Evolutionary conservation across 2,329 filamentous ascomycete species (phyloP).

Genomic region (Penicillium sp.): DNA sequence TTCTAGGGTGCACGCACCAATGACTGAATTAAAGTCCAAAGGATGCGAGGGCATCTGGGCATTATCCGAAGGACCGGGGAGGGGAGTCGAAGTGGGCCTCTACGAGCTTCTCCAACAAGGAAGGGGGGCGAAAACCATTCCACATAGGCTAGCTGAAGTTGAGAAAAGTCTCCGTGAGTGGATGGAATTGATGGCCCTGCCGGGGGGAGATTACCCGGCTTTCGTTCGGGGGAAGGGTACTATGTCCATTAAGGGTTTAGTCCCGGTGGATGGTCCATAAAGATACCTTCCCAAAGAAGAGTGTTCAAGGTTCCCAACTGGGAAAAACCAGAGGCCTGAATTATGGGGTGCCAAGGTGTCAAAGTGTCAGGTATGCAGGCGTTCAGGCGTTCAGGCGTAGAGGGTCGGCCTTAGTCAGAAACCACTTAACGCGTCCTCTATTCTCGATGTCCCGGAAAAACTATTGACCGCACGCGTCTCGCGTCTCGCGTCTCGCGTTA

Average conservation of each 20-base stretch:
- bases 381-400: too few species aligned
- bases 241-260: not conserved
- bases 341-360: not conserved
- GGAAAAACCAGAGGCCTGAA: not conserved
- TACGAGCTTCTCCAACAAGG: slow-evolving; percentile 1
- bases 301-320: not conserved
- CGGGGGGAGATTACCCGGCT: not conserved
- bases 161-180: not conserved
- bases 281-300: not conserved
- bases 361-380: not conserved
- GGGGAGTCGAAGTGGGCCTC: slow-evolving; percentile 2
- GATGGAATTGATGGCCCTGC: not conserved
- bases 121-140: not conserved
- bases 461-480: slow-evolving; percentile 13
- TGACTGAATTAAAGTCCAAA: not conserved
- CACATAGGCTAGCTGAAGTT: not conserved
- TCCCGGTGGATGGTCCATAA: not conserved
- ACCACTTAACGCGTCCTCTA: slow-evolving; percentile 36
- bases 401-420: slow-evolving; percentile 11
- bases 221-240: not conserved
- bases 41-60: slow-evolving; percentile 1
- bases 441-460: slow-evolving; percentile 6
- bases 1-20: not conserved
- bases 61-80: slow-evolving; percentile 1
- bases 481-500: slow-evolving; percentile 28